phyloP scores from a whole-genome alignment of 345 rosid genomes.

The Eucalyptus paniculata region DNA sequence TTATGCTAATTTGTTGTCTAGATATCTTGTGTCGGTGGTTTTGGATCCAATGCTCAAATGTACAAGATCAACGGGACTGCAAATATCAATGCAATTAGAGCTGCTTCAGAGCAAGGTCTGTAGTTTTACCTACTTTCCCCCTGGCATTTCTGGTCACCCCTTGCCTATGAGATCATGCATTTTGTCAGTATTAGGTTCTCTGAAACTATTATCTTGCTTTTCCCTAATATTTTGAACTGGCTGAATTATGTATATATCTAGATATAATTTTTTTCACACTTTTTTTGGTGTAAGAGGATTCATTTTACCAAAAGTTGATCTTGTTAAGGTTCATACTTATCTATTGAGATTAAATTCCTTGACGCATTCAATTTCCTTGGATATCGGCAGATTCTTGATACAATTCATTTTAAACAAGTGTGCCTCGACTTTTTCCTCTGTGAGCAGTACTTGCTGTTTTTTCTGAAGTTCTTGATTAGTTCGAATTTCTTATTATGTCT shows the following conservation, averaged over 20 bases:
- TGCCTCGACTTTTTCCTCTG: not conserved
- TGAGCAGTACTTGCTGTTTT: not conserved
- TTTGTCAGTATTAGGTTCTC: not conserved
- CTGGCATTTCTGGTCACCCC: not conserved
- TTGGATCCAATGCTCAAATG: constrained; percentile 92
- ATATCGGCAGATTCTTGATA: not conserved
- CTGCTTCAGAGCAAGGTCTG: constrained; percentile 79
- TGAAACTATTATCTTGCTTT: not conserved
- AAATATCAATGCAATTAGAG: constrained; percentile 85
- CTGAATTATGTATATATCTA: not conserved
- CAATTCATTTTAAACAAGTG: not conserved
- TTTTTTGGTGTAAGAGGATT: not conserved
- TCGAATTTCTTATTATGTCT: not conserved
- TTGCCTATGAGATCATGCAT: not conserved
- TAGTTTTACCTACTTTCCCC: not conserved
- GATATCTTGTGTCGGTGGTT: constrained; percentile 96
- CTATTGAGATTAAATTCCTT: not conserved
- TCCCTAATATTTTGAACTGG: not conserved
- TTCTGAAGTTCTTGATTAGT: not conserved
- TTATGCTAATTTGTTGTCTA: constrained; percentile 9
- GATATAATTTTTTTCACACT: not conserved
- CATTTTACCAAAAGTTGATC: not conserved
- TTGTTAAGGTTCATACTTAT: not conserved
- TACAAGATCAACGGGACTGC: constrained; percentile 96
- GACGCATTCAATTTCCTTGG: not conserved